phyloP scores from a whole-genome alignment of 768 basidiomycete species.

The Boletus sp. region DNA sequence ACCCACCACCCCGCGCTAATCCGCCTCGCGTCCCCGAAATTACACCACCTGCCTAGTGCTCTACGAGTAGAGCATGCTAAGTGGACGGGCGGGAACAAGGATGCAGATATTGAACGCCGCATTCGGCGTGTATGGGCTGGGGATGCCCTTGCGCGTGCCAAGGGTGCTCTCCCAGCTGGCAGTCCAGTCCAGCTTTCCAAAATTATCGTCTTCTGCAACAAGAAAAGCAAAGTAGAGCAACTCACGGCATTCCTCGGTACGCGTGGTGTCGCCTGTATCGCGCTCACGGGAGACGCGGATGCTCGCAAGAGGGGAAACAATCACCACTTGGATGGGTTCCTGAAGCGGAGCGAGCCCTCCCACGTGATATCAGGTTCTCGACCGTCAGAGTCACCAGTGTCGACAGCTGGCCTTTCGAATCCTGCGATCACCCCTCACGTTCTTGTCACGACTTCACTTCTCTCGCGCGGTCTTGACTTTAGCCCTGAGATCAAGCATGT shows the following conservation, averaged over 20 bases:
- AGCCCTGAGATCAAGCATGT: slow-evolving; percentile 73
- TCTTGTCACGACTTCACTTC: slow-evolving; percentile 84
- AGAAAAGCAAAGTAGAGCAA: slow-evolving; percentile 60
- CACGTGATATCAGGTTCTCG: neutral
- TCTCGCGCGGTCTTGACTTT: slow-evolving; percentile 90
- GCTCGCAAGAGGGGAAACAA: slow-evolving; percentile 66
- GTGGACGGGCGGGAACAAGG: slow-evolving; percentile 79
- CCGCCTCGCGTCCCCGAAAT: slow-evolving; percentile 75
- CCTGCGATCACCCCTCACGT: slow-evolving; percentile 51
- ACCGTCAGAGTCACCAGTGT: neutral
- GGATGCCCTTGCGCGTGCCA: slow-evolving; percentile 42
- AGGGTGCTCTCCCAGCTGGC: slow-evolving; percentile 17
- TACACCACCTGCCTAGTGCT: slow-evolving; percentile 73
- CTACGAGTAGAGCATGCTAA: slow-evolving; percentile 70
- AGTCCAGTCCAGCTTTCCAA: slow-evolving; percentile 48
- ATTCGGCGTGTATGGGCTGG: slow-evolving; percentile 73
- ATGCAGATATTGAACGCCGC: slow-evolving; percentile 74
- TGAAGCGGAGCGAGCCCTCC: slow-evolving; percentile 33
- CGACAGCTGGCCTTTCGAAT: slow-evolving; percentile 16
- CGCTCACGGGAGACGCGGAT: slow-evolving; percentile 61
- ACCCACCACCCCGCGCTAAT: slow-evolving; percentile 56
- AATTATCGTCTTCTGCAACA: slow-evolving; percentile 83
- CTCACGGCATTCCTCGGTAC: slow-evolving; percentile 56
- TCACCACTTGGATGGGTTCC: slow-evolving; percentile 71
- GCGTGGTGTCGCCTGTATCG: slow-evolving; percentile 59